Evolutionary conservation across 352 stramenopile genomes (phyloP), one percentile per base, ranked within the genome.

Genomic region (Globisporangium heterothallicum): DNA sequence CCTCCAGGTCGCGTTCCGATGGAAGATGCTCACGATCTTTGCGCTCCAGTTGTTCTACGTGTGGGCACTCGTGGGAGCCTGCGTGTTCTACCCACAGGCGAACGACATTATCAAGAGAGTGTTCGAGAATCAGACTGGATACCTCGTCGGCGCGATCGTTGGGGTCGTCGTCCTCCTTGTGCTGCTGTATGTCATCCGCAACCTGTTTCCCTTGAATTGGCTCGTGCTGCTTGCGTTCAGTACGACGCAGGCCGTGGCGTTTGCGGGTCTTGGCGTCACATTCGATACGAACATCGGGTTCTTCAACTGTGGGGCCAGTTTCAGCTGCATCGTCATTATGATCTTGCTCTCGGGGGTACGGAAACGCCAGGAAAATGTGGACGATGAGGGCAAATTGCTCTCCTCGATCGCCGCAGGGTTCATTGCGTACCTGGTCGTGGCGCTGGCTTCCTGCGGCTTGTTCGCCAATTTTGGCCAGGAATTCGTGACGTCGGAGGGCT

Each of bases 21-120:
- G 63, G 22, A 78, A 76, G 27, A 72, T 82, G 59, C 34, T 82
- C 34, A 62, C 60, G 12, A 64, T 82, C 14, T 78, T 76, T 36
- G 66, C 66, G 25, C 19, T 72, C 22, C 71, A 82, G 35, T 42
- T 82, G 22, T 52, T 78, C 46, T 40, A 74, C 4, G 56, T 78
- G 4, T 63, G 61, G 48, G n/a, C 56, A 2, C 47, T 58, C 12
- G 72, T 70, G 6, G 49, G 54, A n/a, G 41, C 76, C 4, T 60
- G 61, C 42, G 61, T 56, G 13, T 69, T 66, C 22, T 45, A 74
- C 10, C 38, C 50, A 3, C 43, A 46, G 18, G 44, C 62, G 22
- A 49, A 35, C 9, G 53, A 69, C 26, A 62, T 64, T n/a, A 32
- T 25, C 22, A 29, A 53, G 34, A 27, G 49, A 29, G 53, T 42